Evolutionary conservation across 768 basidiomycete species (phyloP), one percentile per base, ranked within the genome.

Genomic region (Boletus fagicola): DNA sequence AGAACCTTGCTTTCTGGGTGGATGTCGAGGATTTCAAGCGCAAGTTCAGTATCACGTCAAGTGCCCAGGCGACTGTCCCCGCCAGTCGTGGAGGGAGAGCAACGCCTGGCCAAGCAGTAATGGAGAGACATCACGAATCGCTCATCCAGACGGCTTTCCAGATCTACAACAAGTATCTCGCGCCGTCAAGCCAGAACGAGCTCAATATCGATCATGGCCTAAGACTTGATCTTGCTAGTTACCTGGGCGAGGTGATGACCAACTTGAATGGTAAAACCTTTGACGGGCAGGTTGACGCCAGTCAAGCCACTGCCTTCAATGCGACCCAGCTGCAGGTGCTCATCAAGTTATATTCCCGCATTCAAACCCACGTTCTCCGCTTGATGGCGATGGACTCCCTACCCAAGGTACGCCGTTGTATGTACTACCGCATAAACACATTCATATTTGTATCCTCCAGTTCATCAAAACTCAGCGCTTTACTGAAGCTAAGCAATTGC

Each of bases 301-400:
- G 86, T 64, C 87, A 92, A 68, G 88, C 89, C 26, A 81, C 77
- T 45, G 80, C 88, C 5, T 87, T 98, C 80, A 94, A 96, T 59
- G 96, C 97, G 20, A 98, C 92, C 40, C 96, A 98, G 72, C 77
- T 99, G 44, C 94, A 96, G 75, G 90, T 84, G 44, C 89, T 98
- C 82, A 92, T 99, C 64, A 79, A 84, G 63, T 74, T 98, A 64
- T 99, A 98, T 72, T 95, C 95, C 73, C 86, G 95, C 55, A 99
- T 99, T 54, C 97, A 98, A 75, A 88, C 82, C 22, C 95, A 98
- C 67, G 94, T 98, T 62, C 98, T 98, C 80, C 84, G 96, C 47
- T 71, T 99, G 65, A 96, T 99, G 92, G 94, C 97, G 18, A 96
- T 95, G 54, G 97, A 99, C 73, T 98, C 96, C 8, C 89, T 99